Evolutionary conservation across 805 yeast genomes (phyloP).

Genomic region (Yamadazyma phyllophila): DNA sequence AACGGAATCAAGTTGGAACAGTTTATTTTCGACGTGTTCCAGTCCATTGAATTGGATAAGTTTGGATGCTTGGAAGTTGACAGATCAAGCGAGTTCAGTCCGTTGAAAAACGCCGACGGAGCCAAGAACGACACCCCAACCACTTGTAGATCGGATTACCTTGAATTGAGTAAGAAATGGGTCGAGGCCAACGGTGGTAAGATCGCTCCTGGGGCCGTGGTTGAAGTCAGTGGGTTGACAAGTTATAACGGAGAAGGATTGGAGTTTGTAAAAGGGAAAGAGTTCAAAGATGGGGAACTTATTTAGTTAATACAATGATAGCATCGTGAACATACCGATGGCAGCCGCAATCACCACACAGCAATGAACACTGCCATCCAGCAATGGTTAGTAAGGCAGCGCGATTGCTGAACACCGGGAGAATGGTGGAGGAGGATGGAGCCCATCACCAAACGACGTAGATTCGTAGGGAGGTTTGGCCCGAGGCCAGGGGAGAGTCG

Average conservation of each 20-base stretch:
- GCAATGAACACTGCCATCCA: no score
- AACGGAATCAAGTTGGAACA: slow-evolving; percentile 96
- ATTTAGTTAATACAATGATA: slow-evolving; percentile 10
- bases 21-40: slow-evolving; percentile 94
- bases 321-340: background rate
- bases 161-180: slow-evolving; percentile 75
- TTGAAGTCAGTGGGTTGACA: slow-evolving; percentile 75
- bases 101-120: slow-evolving; percentile 87
- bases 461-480: no score
- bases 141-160: slow-evolving; percentile 65
- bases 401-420: no score
- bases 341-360: background rate
- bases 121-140: slow-evolving; percentile 82
- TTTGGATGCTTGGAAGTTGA: slow-evolving; percentile 94
- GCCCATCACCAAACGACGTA: no score
- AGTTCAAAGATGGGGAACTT: slow-evolving; percentile 32
- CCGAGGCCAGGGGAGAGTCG: no score
- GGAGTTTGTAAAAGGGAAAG: slow-evolving; percentile 50
- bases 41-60: slow-evolving; percentile 60
- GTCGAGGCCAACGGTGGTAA: slow-evolving; percentile 65
- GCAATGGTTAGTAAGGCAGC: no score
- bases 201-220: slow-evolving; percentile 43
- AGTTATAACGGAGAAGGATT: slow-evolving; percentile 78
- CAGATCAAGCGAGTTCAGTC: slow-evolving; percentile 83
- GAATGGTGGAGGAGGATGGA: no score